Base-by-base conservation (phyloP, 805 yeast genomes). In the Metschnikowia hibisci region DNA sequence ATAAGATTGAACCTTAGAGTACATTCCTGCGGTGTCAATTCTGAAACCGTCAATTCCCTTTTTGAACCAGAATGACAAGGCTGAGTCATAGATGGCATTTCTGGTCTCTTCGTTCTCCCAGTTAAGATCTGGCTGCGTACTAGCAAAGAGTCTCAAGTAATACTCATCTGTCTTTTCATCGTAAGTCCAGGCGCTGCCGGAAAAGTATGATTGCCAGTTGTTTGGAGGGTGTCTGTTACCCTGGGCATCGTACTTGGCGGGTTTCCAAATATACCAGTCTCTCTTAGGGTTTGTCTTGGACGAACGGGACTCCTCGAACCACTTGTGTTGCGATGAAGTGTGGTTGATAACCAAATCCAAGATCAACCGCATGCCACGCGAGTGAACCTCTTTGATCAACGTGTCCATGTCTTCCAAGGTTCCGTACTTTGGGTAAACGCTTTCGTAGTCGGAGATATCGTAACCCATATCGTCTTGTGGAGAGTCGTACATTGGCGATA, bases 391-490 rank as follows among this genome's bases (percentile, higher is more conserved):
- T 12, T 61, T 58, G 47, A 78, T 71, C 57, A 79, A 66, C 23
- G 55, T 48, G 51, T 75, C 75, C 69, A 75, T 71, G 51, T 76
- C 81, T 45, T 73, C 73, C 59, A 77, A 56, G 11, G 80, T 69
- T 30, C 84, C 84, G 57, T 75, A 78, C 45, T 65, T 63, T 12
- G 75, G 72, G 57, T 78, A 71, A 31, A 79, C 70, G 18, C 60
- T 68, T 56, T 75, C 70, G 61, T 79, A 79, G 59, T 79, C 72
- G 14, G 76, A 60, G 53, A 79, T 76, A 52, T 79, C 83, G 55
- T 78, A 79, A 4, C 84, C 84, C 82, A 78, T 78, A 56, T 78
- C 84, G 40, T 71, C 76, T 56, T 75, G 78, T 5, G 83, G 83
- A 3, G 80, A 73, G 47, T 74, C 79, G 60, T 68, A 77, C 65